Conservation (phyloP, 192 early-diverging fungal species). For the Diversispora eburnea region DNA sequence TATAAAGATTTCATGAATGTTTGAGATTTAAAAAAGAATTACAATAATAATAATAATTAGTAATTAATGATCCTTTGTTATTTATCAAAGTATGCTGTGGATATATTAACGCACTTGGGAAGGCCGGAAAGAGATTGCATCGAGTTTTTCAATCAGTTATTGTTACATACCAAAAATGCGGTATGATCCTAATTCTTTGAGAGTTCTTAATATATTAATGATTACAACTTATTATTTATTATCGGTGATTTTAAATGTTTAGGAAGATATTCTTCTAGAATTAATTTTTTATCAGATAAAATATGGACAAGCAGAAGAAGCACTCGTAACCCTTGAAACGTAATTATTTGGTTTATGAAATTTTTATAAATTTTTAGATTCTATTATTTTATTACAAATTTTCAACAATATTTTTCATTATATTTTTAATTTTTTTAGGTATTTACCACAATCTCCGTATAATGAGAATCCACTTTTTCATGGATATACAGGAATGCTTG, state of each 20-base stretch:
- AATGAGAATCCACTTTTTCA: conserved; percentile 12
- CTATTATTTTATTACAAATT: not conserved
- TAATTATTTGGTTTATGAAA: conserved; percentile 1
- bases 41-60: not conserved
- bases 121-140: not conserved
- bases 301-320: not conserved
- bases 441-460: conserved; percentile 5
- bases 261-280: conserved; percentile 4
- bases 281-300: conserved; percentile 19
- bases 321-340: conserved; percentile 19
- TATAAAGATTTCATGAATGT: no score
- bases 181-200: not conserved
- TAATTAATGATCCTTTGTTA: not conserved
- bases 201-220: not conserved
- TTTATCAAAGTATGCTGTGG: conserved; percentile 9
- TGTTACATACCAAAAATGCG: not conserved
- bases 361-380: not conserved
- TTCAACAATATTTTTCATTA: no score
- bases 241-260: not conserved
- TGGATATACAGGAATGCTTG: conserved; percentile 16
- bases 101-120: not conserved
- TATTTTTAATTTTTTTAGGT: not conserved
- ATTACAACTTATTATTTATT: not conserved
- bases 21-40: not conserved
- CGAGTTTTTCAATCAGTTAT: conserved; percentile 13